phyloP scores from a whole-genome alignment of 257 asterid genomes.

The Hygrophila difformis region DNA sequence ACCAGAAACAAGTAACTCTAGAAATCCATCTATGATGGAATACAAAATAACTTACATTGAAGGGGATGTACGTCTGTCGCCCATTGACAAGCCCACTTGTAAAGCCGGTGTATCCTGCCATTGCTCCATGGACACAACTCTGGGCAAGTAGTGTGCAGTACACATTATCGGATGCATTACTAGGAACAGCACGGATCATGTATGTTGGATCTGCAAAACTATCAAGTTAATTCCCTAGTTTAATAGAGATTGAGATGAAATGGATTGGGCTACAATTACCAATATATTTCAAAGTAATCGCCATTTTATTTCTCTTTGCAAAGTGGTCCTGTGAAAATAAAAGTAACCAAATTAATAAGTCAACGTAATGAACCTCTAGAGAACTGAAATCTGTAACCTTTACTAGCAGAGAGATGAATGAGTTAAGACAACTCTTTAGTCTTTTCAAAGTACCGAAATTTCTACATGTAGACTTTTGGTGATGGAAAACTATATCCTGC shows the following conservation, averaged over 20 bases:
- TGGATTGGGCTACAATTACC: conserved; percentile 27
- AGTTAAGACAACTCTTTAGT: no score
- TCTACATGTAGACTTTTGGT: no score
- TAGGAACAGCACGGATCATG: conserved; percentile 75
- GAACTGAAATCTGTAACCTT: no score
- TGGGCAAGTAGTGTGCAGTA: conserved; percentile 75
- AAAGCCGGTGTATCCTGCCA: conserved; percentile 73
- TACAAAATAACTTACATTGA: conserved; percentile 35
- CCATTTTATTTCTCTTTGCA: conserved; percentile 26
- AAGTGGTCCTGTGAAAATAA: conserved; percentile 47
- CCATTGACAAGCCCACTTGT: conserved; percentile 65
- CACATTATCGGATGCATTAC: conserved; percentile 67
- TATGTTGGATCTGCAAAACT: conserved; percentile 59
- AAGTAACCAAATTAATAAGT: conserved; percentile 15
- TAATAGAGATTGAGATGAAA: conserved; percentile 3
- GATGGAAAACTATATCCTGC: no score
- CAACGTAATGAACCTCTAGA: neutral
- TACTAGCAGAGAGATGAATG: no score
- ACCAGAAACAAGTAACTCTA: no score
- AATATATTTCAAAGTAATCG: conserved; percentile 57
- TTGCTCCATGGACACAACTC: conserved; percentile 75
- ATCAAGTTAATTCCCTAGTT: conserved; percentile 13
- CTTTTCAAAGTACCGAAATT: no score
- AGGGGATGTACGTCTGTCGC: conserved; percentile 59
- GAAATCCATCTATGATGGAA: no score